Evolutionary conservation across 805 yeast genomes (phyloP).

Genomic region (Millerozyma acaciae): DNA sequence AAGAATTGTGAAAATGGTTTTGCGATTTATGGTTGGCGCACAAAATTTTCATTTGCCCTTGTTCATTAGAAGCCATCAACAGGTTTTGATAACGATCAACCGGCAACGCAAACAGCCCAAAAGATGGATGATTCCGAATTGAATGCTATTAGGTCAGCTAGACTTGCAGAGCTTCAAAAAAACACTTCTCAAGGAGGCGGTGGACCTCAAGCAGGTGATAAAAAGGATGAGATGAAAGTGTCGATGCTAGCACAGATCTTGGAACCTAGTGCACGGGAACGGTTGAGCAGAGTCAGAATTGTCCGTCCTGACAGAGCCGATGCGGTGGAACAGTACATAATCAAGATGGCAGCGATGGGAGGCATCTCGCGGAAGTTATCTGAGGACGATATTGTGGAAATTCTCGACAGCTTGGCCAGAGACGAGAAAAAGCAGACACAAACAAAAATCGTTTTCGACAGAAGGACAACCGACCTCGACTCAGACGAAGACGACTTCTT

Average conservation of each 20-base stretch:
- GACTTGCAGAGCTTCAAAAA: slow-evolving; percentile 77
- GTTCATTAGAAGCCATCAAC: no score
- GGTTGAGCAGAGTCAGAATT: slow-evolving; percentile 78
- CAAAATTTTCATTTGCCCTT: no score
- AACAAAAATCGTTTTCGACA: slow-evolving; percentile 59
- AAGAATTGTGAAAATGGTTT: no score
- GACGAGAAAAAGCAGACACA: slow-evolving; percentile 60
- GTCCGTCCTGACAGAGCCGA: slow-evolving; percentile 90
- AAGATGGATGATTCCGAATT: slow-evolving; percentile 83
- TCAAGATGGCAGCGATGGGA: slow-evolving; percentile 72
- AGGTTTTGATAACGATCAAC: no score
- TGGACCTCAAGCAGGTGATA: slow-evolving; percentile 7
- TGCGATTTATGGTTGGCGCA: no score
- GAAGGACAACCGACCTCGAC: slow-evolving; percentile 41
- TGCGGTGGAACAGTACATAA: slow-evolving; percentile 78
- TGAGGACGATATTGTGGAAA: slow-evolving; percentile 78
- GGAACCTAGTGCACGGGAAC: slow-evolving; percentile 80
- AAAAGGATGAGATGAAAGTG: slow-evolving; percentile 38
- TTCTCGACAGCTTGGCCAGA: slow-evolving; percentile 76
- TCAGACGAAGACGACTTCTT: slow-evolving; percentile 32
- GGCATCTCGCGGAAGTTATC: slow-evolving; percentile 68
- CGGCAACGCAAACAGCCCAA: no score
- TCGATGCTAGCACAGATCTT: slow-evolving; percentile 61
- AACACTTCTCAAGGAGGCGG: slow-evolving; percentile 33
- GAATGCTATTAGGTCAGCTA: slow-evolving; percentile 88